Evolutionary conservation across 768 basidiomycete species (phyloP).

Genomic region (Termitomyces sp.): DNA sequence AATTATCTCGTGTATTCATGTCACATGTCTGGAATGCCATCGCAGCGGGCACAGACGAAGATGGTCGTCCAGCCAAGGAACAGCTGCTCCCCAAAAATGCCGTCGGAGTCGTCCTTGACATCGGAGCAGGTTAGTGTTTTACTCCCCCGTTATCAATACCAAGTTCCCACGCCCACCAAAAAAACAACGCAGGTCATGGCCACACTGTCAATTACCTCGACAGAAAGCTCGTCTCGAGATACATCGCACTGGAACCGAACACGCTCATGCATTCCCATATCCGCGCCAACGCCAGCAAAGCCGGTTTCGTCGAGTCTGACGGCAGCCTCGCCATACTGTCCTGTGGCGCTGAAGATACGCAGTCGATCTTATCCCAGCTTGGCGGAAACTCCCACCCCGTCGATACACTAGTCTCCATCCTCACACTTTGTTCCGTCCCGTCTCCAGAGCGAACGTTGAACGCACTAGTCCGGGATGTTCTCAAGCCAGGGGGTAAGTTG

Average conservation of each 20-base stretch:
- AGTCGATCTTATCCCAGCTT: slow-evolving; percentile 35
- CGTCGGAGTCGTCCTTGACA: slow-evolving; percentile 55
- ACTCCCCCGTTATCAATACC: not conserved
- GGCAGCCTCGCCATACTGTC: slow-evolving; percentile 53
- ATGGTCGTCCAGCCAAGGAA: slow-evolving; percentile 32
- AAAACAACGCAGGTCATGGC: slow-evolving; percentile 44
- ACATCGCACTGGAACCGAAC: slow-evolving; percentile 74
- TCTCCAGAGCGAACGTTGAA: slow-evolving; percentile 42
- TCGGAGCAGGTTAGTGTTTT: slow-evolving; percentile 10
- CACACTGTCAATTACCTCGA: slow-evolving; percentile 62
- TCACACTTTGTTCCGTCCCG: slow-evolving; percentile 65
- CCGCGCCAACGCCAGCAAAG: slow-evolving; percentile 37
- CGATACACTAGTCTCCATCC: slow-evolving; percentile 59
- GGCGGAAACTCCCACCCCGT: slow-evolving; percentile 23
- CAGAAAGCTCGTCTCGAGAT: slow-evolving; percentile 43
- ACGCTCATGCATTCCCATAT: slow-evolving; percentile 54
- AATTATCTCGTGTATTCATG: slow-evolving; percentile 41
- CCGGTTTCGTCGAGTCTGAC: slow-evolving; percentile 35
- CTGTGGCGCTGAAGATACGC: slow-evolving; percentile 57
- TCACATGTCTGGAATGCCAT: slow-evolving; percentile 42
- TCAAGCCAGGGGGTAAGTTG: slow-evolving; percentile 60
- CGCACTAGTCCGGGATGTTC: slow-evolving; percentile 41
- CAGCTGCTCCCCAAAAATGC: slow-evolving; percentile 36
- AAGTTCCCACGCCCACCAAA: not conserved
- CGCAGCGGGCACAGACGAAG: slow-evolving; percentile 39